phyloP scores from a whole-genome alignment of 768 basidiomycete genomes.

The Calocera viscosa region DNA sequence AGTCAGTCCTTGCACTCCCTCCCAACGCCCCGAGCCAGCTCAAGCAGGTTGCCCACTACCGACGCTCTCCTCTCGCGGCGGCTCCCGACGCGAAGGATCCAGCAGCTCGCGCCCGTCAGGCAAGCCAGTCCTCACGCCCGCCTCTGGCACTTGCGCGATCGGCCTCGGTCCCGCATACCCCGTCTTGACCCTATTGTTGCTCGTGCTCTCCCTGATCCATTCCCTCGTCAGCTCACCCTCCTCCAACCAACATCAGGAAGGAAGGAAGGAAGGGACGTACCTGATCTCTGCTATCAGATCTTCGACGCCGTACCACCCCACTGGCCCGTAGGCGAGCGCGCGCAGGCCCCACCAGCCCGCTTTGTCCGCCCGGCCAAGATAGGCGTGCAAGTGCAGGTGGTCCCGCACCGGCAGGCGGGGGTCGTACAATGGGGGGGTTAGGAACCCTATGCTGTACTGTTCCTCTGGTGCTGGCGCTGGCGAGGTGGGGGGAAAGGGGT shows the following conservation, averaged over 20 bases:
- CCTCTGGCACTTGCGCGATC: constrained; percentile 60
- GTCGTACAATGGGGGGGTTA: constrained; percentile 65
- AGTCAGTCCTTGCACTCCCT: too few species aligned
- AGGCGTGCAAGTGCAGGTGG: constrained; percentile 68
- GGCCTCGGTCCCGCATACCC: constrained; percentile 50
- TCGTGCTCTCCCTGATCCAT: constrained; percentile 66
- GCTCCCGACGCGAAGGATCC: constrained; percentile 23
- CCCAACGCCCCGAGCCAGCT: too few species aligned
- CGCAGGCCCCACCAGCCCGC: constrained; percentile 53
- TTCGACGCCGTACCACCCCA: constrained; percentile 66
- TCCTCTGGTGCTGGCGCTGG: constrained; percentile 30
- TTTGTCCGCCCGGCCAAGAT: constrained; percentile 48
- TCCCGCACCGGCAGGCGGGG: constrained; percentile 67
- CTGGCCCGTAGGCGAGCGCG: constrained; percentile 47
- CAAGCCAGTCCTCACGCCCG: constrained; percentile 52
- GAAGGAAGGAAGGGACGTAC: constrained; percentile 31
- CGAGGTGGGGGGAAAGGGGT: constrained; percentile 36
- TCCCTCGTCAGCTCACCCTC: background rate
- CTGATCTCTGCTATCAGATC: constrained; percentile 73
- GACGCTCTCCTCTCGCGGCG: background rate
- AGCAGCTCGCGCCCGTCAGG: constrained; percentile 55
- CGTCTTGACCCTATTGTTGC: constrained; percentile 75
- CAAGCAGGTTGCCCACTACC: background rate
- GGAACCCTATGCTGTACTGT: constrained; percentile 65
- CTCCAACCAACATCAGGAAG: background rate